These are phyloP conservation scores for Abelmoschus esculentus DNA, from an alignment of 345 rosid genomes.

Conservation along the genomic window DNA sequence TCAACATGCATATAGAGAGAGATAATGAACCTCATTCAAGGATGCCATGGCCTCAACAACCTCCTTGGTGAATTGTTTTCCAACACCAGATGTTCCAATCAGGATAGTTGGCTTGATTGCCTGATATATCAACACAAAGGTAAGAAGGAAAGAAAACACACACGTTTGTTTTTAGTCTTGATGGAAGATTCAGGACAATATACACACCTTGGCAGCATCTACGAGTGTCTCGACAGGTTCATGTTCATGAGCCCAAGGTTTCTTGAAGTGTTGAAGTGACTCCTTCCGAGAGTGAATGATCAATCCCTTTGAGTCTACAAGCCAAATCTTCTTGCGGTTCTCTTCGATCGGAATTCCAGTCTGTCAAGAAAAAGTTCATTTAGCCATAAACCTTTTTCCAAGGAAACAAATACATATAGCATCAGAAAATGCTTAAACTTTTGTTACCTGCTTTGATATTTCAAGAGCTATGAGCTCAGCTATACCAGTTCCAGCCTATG, in stretches of 20 bases:
- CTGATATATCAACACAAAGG: conserved; percentile 26
- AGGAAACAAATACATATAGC: not conserved
- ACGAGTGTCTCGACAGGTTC: conserved; percentile 64
- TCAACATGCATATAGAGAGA: not conserved
- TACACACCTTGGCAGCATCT: conserved; percentile 66
- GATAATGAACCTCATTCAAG: conserved; percentile 55
- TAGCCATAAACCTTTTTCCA: conserved; percentile 13
- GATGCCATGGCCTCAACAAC: conserved; percentile 84
- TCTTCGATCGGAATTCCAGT: conserved; percentile 57
- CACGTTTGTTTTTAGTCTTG: not conserved
- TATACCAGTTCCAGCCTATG: conserved; percentile 95
- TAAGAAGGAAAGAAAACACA: not conserved
- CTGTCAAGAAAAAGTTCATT: conserved; percentile 32
- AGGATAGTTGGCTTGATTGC: conserved; percentile 86
- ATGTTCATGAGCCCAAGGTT: conserved; percentile 92
- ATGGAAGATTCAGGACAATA: conserved; percentile 7
- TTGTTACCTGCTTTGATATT: conserved; percentile 53
- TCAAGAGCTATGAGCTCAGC: conserved; percentile 95
- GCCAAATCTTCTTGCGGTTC: conserved; percentile 86
- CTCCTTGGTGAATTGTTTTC: conserved; percentile 85
- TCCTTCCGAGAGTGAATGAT: conserved; percentile 67
- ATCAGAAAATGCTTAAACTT: not conserved
- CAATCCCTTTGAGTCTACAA: conserved; percentile 96
- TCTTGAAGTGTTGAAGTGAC: conserved; percentile 89
- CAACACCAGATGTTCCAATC: conserved; percentile 93